Evolutionary conservation across 495 filamentous ascomycete species (phyloP).

Genomic region (Neurospora hispaniola): DNA sequence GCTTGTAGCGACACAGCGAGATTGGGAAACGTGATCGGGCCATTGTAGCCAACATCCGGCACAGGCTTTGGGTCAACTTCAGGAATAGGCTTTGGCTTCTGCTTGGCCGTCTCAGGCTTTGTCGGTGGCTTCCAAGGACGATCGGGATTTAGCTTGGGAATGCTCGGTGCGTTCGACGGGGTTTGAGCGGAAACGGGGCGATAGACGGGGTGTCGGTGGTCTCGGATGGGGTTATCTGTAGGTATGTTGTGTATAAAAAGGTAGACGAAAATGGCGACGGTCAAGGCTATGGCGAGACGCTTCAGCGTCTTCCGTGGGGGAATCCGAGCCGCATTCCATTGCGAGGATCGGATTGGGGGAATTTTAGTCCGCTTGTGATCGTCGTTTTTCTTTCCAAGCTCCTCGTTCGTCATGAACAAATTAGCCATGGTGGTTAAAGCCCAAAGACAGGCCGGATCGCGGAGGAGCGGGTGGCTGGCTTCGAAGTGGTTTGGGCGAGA

Average conservation of each 20-base stretch:
- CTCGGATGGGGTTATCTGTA: slow-evolving; percentile 19
- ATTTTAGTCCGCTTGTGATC: slow-evolving; percentile 31
- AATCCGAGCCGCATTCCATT: slow-evolving; percentile 25
- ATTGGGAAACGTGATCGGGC: slow-evolving; percentile 27
- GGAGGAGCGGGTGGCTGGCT: neutral
- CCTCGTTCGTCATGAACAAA: slow-evolving; percentile 33
- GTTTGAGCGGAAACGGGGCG: slow-evolving; percentile 13
- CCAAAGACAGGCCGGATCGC: neutral
- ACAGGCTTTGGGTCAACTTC: neutral
- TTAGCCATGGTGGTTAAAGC: neutral
- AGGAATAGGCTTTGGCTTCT: neutral
- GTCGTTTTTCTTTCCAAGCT: slow-evolving; percentile 40
- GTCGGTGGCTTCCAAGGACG: slow-evolving; percentile 3
- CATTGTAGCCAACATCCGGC: slow-evolving; percentile 24
- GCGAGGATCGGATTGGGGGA: slow-evolving; percentile 9
- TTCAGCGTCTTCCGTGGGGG: slow-evolving; percentile 28
- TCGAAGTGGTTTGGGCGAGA: neutral
- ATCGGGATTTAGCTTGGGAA: slow-evolving; percentile 12
- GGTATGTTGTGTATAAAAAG: slow-evolving; percentile 36
- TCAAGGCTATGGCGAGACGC: slow-evolving; percentile 25
- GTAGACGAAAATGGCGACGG: slow-evolving; percentile 24
- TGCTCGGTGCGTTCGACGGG: slow-evolving; percentile 9
- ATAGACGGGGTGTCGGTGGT: slow-evolving; percentile 21
- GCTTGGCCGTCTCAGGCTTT: neutral
- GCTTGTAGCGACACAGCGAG: slow-evolving; percentile 29